A percentile compares a stretch with the other conserved stretches of the same genome.
These are phyloP conservation scores for Chenopodium album DNA, from an alignment of 148 eudicot species.

Conservation along the genomic window DNA sequence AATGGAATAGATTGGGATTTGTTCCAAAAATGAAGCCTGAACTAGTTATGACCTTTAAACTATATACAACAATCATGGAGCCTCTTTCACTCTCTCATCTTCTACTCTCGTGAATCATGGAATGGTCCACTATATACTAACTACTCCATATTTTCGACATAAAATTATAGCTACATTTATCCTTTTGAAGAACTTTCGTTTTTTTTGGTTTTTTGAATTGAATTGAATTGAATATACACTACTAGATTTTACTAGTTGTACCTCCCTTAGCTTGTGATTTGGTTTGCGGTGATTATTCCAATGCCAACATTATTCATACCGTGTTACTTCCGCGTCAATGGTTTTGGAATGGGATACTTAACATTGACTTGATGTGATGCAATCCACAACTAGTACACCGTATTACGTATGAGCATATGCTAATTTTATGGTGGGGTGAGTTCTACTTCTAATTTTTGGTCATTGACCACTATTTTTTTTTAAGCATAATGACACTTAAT, in stretches of 20 bases:
- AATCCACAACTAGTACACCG: no score
- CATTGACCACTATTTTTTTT: no score
- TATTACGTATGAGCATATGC: no score
- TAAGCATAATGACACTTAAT: no score
- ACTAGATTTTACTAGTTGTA: background rate
- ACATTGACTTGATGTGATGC: background rate
- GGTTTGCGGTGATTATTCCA: background rate
- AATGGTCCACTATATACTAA: background rate
- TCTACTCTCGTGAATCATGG: background rate
- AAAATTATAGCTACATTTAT: no score
- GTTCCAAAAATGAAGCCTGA: slow-evolving; percentile 11
- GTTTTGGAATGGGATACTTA: background rate
- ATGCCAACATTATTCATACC: background rate
- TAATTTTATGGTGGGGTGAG: no score
- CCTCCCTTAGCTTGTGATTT: background rate
- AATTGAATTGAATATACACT: background rate
- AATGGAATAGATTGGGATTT: background rate
- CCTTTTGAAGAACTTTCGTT: no score
- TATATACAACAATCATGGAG: background rate
- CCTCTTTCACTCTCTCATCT: background rate
- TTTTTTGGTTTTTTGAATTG: background rate
- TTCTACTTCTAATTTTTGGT: no score
- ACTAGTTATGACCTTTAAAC: slow-evolving; percentile 14
- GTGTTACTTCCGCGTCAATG: background rate
- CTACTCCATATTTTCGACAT: background rate